phyloP scores from a whole-genome alignment of 495 filamentous ascomycete genomes.

The Stereocaulon alpinum region DNA sequence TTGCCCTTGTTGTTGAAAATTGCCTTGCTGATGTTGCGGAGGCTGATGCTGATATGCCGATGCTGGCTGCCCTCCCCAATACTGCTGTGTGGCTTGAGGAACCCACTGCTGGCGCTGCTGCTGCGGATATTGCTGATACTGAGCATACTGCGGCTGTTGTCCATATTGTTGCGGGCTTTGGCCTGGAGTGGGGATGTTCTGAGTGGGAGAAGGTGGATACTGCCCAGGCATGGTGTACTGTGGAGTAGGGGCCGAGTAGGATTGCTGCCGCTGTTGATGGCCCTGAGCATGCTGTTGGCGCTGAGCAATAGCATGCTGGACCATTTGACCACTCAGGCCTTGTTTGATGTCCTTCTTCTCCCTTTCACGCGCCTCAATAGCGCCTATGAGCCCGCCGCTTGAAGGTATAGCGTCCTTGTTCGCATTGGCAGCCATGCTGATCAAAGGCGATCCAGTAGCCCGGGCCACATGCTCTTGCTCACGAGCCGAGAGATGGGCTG shows the following conservation, averaged over 20 bases:
- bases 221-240: constrained; percentile 21
- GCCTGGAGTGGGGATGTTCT: background rate
- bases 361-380: constrained; percentile 64
- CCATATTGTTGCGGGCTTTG: constrained; percentile 14
- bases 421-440: constrained; percentile 53
- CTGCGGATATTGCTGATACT: constrained; percentile 16
- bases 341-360: constrained; percentile 65
- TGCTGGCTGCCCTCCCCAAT: constrained; percentile 15
- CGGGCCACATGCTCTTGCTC: constrained; percentile 92
- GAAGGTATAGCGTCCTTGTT: constrained; percentile 32
- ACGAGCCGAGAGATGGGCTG: constrained; percentile 71
- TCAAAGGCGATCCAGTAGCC: constrained; percentile 70
- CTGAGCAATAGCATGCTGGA: constrained; percentile 69
- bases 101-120: constrained; percentile 19
- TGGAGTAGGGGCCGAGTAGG: constrained; percentile 22
- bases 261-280: constrained; percentile 34
- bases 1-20: constrained; percentile 23
- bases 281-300: constrained; percentile 51
- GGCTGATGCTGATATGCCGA: constrained; percentile 19
- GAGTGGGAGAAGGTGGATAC: constrained; percentile 19
- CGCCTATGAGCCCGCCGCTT: constrained; percentile 56
- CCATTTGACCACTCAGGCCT: constrained; percentile 59
- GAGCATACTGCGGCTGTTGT: constrained; percentile 18
- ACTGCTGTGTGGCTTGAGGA: constrained; percentile 14
- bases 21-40: constrained; percentile 23